These are phyloP conservation scores for Glycyrrhiza uralensis DNA, from an alignment of 306 rosid species.

Conservation along the genomic window DNA sequence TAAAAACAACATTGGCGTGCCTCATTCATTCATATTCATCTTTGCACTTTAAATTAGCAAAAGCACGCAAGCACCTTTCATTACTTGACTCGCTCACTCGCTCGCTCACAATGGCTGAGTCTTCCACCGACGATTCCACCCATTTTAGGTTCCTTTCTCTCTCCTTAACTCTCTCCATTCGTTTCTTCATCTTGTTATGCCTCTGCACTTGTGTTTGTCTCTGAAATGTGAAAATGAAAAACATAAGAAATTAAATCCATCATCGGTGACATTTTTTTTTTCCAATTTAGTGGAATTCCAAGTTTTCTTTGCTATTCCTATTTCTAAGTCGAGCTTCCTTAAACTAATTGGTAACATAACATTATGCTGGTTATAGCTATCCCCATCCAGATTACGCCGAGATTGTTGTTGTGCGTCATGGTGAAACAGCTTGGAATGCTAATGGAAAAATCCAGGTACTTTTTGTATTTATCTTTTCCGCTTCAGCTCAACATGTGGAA, in stretches of 20 bases:
- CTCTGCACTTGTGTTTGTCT: neutral
- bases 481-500: neutral
- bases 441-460: conserved; percentile 72
- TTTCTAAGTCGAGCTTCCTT: neutral
- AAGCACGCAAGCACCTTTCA: neutral
- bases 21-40: neutral
- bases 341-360: conserved; percentile 18
- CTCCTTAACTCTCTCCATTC: neutral
- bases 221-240: neutral
- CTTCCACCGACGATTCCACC: conserved; percentile 37
- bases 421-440: conserved; percentile 91
- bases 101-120: conserved; percentile 22
- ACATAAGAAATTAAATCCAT: neutral
- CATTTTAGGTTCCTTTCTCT: conserved; percentile 51
- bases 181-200: neutral
- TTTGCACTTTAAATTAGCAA: neutral
- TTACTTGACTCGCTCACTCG: neutral
- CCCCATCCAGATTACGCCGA: conserved; percentile 57
- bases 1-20: no score
- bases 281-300: neutral
- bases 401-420: conserved; percentile 81
- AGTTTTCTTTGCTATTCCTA: neutral
- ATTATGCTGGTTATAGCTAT: conserved; percentile 28
- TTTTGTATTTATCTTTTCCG: conserved; percentile 1
- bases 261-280: neutral